These are phyloP conservation scores for Hippophae rhamnoides DNA, from an alignment of 306 rosid genomes.

Conservation along the genomic window DNA sequence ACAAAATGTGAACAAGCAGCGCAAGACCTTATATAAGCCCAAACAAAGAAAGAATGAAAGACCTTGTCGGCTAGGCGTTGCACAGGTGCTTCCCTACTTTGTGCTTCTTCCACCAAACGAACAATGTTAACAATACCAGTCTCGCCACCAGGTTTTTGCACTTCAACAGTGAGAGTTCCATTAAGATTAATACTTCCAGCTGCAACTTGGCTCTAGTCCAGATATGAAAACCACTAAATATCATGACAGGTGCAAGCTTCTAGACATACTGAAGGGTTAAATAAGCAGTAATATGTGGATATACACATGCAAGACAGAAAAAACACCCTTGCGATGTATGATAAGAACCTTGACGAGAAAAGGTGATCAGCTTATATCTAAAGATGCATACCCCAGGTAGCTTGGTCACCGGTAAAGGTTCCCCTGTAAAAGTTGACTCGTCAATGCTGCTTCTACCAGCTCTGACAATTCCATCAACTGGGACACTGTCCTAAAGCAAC, in stretches of 20 bases:
- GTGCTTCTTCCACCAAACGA: constrained; percentile 97
- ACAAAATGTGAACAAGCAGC: too few relatives aligned
- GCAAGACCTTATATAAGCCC: not conserved
- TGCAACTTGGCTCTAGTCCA: constrained; percentile 73
- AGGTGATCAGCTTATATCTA: constrained; percentile 12
- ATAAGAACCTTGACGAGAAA: constrained; percentile 4
- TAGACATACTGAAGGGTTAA: constrained; percentile 2
- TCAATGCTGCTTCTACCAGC: constrained; percentile 92
- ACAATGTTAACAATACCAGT: constrained; percentile 76
- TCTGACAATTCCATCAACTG: constrained; percentile 90
- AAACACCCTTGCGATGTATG: constrained; percentile 2
- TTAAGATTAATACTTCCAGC: constrained; percentile 97
- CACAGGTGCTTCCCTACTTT: constrained; percentile 89
- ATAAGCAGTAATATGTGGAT: not conserved
- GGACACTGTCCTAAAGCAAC: constrained; percentile 66
- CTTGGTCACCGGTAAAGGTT: constrained; percentile 89
- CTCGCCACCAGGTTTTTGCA: constrained; percentile 86
- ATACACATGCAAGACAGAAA: constrained; percentile 1
- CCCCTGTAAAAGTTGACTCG: constrained; percentile 95
- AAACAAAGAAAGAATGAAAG: constrained; percentile 15
- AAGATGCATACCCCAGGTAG: constrained; percentile 72
- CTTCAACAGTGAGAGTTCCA: constrained; percentile 85
- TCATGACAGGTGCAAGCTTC: constrained; percentile 17
- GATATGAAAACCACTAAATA: constrained; percentile 19
- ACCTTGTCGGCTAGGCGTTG: constrained; percentile 98